Percentiles rank a stretch among this genome's conserved stretches.
phyloP scores from a whole-genome alignment of 2,329 filamentous ascomycete genomes.

The Xylaria sp. region DNA sequence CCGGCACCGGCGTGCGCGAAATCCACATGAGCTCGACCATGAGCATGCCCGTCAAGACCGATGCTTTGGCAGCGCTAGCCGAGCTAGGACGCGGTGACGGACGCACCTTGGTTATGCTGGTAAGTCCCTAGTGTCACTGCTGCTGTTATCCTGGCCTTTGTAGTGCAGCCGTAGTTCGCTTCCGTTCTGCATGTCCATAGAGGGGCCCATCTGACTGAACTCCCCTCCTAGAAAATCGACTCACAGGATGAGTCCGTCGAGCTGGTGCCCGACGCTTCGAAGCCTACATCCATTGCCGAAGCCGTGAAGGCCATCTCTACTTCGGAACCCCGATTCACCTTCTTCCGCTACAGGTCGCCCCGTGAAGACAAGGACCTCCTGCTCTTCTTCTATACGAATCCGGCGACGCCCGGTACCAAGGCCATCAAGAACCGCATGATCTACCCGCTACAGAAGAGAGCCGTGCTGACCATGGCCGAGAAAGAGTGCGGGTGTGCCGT shows the following conservation, averaged over 20 bases:
- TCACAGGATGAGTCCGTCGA: slow-evolving; percentile 74
- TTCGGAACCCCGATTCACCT: slow-evolving; percentile 79
- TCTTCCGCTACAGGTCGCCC: slow-evolving; percentile 75
- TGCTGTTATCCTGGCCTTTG: not conserved
- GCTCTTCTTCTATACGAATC: slow-evolving; percentile 87
- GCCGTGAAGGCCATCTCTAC: slow-evolving; percentile 71
- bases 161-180: not conserved
- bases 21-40: slow-evolving; percentile 69
- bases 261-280: slow-evolving; percentile 65
- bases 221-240: slow-evolving; percentile 72
- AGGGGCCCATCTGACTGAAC: not conserved
- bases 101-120: slow-evolving; percentile 72
- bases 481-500: slow-evolving; percentile 72
- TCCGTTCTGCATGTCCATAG: too few relatives aligned
- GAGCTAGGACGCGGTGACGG: slow-evolving; percentile 64
- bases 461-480: slow-evolving; percentile 74
- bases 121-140: slow-evolving; percentile 54
- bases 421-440: slow-evolving; percentile 86
- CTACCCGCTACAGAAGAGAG: slow-evolving; percentile 77
- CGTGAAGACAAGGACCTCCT: slow-evolving; percentile 68
- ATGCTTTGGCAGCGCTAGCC: slow-evolving; percentile 72
- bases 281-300: slow-evolving; percentile 65
- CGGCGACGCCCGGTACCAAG: slow-evolving; percentile 68
- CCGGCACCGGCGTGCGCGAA: slow-evolving; percentile 70
- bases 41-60: slow-evolving; percentile 69